Base-by-base conservation (phyloP, 768 basidiomycete species). In the Kwoniella botswanensis region DNA sequence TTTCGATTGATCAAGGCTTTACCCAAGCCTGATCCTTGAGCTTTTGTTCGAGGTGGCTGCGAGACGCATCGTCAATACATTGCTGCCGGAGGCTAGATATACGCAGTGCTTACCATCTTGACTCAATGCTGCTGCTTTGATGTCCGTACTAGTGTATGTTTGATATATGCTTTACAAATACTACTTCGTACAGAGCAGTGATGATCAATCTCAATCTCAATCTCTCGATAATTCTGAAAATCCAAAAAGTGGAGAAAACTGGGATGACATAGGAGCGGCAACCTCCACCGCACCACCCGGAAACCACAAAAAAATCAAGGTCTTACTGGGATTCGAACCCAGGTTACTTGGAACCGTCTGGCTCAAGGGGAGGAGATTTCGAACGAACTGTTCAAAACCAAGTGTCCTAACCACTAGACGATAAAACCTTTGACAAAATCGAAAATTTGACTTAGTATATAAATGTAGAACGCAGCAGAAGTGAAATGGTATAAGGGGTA, bases 1-100 rank as follows among this genome's bases (percentile, higher is more conserved):
- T 91, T 90, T 74, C 89, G 90, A 79, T 99, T 98, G 81, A 98
- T 97, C 81, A 99, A 93, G 29, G 97, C 95, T 71, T 93, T 88
- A 43, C 97, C 97, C 29, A 99, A 87, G 15, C 97, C 97, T 29
- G 78, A 77, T 17, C 76, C 68, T 53, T 78, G 74, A 12, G 74
- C 79, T 74, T 82, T 82, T 9, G 82, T 83, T 56, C 83, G 58
- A 44, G 59, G 73, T 69, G 70, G 55, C 46, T 59, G 35, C 35
- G 15, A 55, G 22, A 44, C 42, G 18, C 18, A 43, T 43, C 29
- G 21, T 42, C 43, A 13, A 9, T 41, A 59, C 15, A 15, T 41
- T 18, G 29, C 11, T 59, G 7, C n/a, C 11, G n/a, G 21, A 22
- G 46, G 18, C 13, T 21, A 41, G n/a, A 44, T 35, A 3, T 35